These are phyloP conservation scores for Fragaria nilgerrensis DNA, from an alignment of 306 rosid species.

Conservation along the genomic window DNA sequence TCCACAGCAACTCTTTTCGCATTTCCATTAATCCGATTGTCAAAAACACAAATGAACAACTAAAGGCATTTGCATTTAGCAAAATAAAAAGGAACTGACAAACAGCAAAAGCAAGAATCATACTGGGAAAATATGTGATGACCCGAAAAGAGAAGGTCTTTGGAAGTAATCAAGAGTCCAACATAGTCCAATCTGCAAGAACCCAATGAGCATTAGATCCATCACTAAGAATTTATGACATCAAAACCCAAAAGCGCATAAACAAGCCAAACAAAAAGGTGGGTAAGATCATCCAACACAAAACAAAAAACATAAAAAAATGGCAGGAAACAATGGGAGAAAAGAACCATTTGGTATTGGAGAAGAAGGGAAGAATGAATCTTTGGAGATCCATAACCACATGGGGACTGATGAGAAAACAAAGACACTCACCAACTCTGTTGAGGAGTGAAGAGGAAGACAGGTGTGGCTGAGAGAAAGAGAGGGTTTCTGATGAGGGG, in stretches of 20 bases:
- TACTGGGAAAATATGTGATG: constrained; percentile 10
- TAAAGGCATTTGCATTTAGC: background rate
- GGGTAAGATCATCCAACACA: constrained; percentile 5
- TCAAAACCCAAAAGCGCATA: background rate
- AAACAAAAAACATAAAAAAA: background rate
- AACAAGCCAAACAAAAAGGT: background rate
- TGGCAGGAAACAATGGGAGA: constrained; percentile 5
- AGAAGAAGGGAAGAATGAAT: constrained; percentile 19
- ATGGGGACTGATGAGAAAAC: constrained; percentile 23
- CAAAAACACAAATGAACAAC: background rate
- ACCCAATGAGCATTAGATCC: constrained; percentile 5
- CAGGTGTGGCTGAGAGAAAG: constrained; percentile 30
- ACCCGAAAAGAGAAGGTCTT: constrained; percentile 1
- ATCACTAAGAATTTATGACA: background rate
- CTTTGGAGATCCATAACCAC: constrained; percentile 31
- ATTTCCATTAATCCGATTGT: background rate
- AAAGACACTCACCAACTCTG: constrained; percentile 14
- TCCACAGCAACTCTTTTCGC: background rate
- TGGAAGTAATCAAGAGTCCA: background rate
- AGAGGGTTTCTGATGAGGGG: constrained; percentile 8
- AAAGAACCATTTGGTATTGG: constrained; percentile 15
- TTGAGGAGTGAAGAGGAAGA: background rate
- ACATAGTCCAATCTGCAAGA: constrained; percentile 17
- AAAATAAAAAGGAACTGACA: background rate
- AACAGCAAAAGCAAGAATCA: constrained; percentile 10